Conservation (phyloP, 176 grass and related monocot species). For the Canna indica region DNA sequence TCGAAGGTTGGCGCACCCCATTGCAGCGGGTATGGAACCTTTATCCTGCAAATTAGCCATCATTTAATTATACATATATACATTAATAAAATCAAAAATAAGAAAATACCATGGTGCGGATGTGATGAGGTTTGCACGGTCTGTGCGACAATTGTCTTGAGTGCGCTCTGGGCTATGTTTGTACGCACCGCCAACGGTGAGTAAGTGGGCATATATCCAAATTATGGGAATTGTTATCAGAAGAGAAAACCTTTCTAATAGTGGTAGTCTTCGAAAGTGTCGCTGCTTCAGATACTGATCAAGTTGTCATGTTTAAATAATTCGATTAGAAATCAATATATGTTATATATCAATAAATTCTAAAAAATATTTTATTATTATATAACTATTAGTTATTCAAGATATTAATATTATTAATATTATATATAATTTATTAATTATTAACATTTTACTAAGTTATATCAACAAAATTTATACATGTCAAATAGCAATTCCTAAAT, state of each 20-base stretch:
- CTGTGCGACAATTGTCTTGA: slow-evolving; percentile 67
- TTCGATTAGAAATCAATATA: too few species aligned
- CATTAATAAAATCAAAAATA: slow-evolving; percentile 17
- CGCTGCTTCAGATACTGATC: slow-evolving; percentile 81
- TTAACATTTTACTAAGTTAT: too few species aligned
- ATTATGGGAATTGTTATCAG: slow-evolving; percentile 53
- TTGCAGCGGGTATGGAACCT: slow-evolving; percentile 83
- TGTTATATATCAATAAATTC: too few species aligned
- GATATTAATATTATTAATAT: too few species aligned
- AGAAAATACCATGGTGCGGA: slow-evolving; percentile 53
- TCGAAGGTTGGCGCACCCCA: slow-evolving; percentile 91
- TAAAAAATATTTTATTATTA: too few species aligned
- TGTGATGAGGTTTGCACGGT: slow-evolving; percentile 78
- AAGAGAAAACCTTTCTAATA: slow-evolving; percentile 83
- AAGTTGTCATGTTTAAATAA: neutral
- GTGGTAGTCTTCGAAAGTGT: slow-evolving; percentile 36
- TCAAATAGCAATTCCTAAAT: too few species aligned
- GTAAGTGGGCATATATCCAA: slow-evolving; percentile 83
- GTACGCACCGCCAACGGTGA: slow-evolving; percentile 80
- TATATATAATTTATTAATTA: too few species aligned
- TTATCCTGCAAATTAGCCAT: slow-evolving; percentile 46
- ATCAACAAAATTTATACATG: too few species aligned
- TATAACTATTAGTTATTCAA: too few species aligned
- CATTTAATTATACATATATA: neutral
- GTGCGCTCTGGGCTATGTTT: slow-evolving; percentile 49